Conservation (phyloP, 192 early-diverging fungal species). For the Rhizophagus sp. region DNA sequence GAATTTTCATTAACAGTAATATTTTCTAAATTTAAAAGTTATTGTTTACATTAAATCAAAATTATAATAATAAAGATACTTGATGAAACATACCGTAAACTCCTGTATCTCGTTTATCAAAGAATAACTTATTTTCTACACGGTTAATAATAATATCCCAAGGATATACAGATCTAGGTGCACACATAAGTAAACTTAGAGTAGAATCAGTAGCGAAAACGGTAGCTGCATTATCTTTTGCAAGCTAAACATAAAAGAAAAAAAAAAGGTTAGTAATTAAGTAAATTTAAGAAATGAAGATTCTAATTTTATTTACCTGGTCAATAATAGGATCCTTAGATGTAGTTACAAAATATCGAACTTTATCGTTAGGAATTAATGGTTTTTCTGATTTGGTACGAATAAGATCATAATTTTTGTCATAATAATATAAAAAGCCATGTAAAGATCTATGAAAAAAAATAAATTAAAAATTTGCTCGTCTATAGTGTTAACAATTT, state of each 20-base stretch:
- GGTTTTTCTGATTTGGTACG: slow-evolving; percentile 77
- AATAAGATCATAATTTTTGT: slow-evolving; percentile 85
- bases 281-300: slow-evolving; percentile 28
- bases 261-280: slow-evolving; percentile 1
- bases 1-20: slow-evolving; percentile 97
- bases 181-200: slow-evolving; percentile 90
- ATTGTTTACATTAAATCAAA: neutral
- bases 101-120: slow-evolving; percentile 91
- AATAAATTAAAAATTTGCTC: neutral
- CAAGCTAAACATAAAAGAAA: slow-evolving; percentile 42
- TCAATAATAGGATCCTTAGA: slow-evolving; percentile 87
- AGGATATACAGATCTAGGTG: slow-evolving; percentile 86
- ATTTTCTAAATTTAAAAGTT: slow-evolving; percentile 56
- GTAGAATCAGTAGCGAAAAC: slow-evolving; percentile 93
- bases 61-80: neutral
- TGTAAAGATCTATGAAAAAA: slow-evolving; percentile 58
- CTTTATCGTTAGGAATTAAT: slow-evolving; percentile 65
- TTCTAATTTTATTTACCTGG: slow-evolving; percentile 21
- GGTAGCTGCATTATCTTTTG: slow-evolving; percentile 47
- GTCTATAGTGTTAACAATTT: neutral
- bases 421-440: slow-evolving; percentile 74
- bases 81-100: slow-evolving; percentile 48
- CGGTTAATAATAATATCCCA: slow-evolving; percentile 96
- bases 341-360: slow-evolving; percentile 76
- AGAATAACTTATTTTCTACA: slow-evolving; percentile 74